Conservation (phyloP, 345 rosid genomes). For the Lepidium africanum region DNA sequence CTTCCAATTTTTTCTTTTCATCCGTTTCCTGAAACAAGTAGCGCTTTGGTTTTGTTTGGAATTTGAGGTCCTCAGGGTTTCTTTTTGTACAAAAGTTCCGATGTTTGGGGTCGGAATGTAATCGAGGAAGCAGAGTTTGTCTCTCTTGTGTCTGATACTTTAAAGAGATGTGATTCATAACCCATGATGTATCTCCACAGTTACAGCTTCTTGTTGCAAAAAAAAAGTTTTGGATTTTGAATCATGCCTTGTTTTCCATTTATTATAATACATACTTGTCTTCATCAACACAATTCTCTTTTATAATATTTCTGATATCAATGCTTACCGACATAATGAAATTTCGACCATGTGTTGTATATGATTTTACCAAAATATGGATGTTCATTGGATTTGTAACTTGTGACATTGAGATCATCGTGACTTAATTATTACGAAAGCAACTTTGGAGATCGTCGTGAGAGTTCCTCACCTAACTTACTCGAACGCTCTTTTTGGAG, state of each 20-base stretch:
- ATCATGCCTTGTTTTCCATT: not conserved
- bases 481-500: slow-evolving; percentile 2
- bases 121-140: slow-evolving; percentile 6
- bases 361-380: not conserved
- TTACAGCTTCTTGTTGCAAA: slow-evolving; percentile 14
- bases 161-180: not conserved
- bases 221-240: slow-evolving; percentile 12
- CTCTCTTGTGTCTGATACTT: slow-evolving; percentile 2
- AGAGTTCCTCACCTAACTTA: not conserved
- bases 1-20: not conserved
- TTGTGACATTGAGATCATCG: slow-evolving; percentile 9
- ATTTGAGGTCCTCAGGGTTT: slow-evolving; percentile 9
- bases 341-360: not conserved
- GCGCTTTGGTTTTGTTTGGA: slow-evolving; percentile 16
- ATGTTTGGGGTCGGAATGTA: slow-evolving; percentile 16
- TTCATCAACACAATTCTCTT: not conserved
- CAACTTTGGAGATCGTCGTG: slow-evolving; percentile 7
- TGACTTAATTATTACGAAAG: slow-evolving; percentile 1
- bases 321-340: not conserved
- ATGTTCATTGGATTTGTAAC: not conserved
- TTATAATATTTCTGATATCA: not conserved
- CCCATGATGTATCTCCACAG: slow-evolving; percentile 2
- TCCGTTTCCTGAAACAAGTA: slow-evolving; percentile 13
- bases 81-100: slow-evolving; percentile 18
- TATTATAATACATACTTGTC: not conserved